Evolutionary conservation across 495 filamentous ascomycete genomes (phyloP).

Genomic region (Margaritispora aquatica): DNA sequence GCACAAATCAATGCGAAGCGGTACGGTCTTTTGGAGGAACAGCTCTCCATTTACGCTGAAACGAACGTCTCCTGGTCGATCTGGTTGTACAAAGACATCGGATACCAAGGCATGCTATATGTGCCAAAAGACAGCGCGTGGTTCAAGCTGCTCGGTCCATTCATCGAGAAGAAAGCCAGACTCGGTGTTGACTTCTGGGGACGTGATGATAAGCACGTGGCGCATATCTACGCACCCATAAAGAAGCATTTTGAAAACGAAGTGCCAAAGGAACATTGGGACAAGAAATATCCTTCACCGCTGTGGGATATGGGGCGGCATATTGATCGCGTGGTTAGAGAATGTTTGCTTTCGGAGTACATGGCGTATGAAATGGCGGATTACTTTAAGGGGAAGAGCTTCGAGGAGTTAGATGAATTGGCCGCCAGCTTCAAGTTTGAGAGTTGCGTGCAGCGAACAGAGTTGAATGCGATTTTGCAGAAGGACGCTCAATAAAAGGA

Average conservation of each 20-base stretch:
- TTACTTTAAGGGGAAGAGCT: constrained; percentile 46
- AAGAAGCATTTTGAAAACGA: constrained; percentile 17
- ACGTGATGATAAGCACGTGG: constrained; percentile 27
- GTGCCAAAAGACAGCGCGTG: constrained; percentile 40
- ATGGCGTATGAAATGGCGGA: constrained; percentile 53
- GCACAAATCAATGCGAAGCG: constrained; percentile 41
- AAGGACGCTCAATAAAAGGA: no score
- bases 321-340: constrained; percentile 42
- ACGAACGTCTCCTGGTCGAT: constrained; percentile 54
- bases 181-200: constrained; percentile 54
- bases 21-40: constrained; percentile 48
- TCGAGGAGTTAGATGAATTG: constrained; percentile 49
- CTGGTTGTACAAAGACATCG: constrained; percentile 63
- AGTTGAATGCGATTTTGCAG: constrained; percentile 47
- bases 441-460: constrained; percentile 48
- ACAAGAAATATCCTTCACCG: constrained; percentile 44
- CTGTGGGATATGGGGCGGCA: constrained; percentile 52
- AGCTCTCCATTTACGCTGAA: constrained; percentile 51
- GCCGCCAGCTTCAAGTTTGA: constrained; percentile 52
- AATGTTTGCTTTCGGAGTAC: constrained; percentile 46
- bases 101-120: constrained; percentile 57
- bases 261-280: constrained; percentile 24
- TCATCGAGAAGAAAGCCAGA: constrained; percentile 48
- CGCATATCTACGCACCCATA: constrained; percentile 27
- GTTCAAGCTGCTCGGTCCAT: constrained; percentile 42